A percentile compares a stretch with the other conserved stretches of the same genome.
Evolutionary conservation across 768 basidiomycete species (phyloP).

Genomic region (Phaeotremella skinneri): DNA sequence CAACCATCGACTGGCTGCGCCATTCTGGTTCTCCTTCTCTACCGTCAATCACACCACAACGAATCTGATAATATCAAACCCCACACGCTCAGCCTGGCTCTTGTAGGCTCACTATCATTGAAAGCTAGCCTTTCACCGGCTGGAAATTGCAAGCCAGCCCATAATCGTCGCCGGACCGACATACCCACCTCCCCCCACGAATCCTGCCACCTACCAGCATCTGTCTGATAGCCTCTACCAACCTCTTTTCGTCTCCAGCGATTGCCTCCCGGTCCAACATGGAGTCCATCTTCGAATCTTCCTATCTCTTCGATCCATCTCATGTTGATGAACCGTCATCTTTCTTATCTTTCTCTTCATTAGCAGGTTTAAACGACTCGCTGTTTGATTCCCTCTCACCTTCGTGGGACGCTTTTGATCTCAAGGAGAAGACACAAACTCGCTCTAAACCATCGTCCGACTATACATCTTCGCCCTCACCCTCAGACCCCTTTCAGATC

Average conservation of each 20-base stretch:
- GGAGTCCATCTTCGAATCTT: conserved; percentile 40
- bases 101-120: conserved; percentile 1
- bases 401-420: conserved; percentile 5
- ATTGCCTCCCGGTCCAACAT: conserved; percentile 17
- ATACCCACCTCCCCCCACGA: not conserved
- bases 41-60: too few relatives aligned
- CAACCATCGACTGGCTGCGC: conserved; percentile 9
- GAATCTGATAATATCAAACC: not conserved
- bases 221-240: not conserved
- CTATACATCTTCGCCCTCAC: conserved; percentile 25
- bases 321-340: conserved; percentile 21
- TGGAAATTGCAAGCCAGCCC: conserved; percentile 3
- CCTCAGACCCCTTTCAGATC: conserved; percentile 32
- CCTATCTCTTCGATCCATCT: conserved; percentile 37
- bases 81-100: not conserved
- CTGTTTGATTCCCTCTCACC: conserved; percentile 16
- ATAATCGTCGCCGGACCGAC: conserved; percentile 6
- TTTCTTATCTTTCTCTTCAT: conserved; percentile 44
- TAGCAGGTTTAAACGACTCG: conserved; percentile 28
- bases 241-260: too few relatives aligned
- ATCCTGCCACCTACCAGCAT: conserved; percentile 1
- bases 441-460: conserved; percentile 9
- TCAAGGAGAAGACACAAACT: conserved; percentile 1
- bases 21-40: not conserved
- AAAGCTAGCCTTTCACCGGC: not conserved